These are phyloP conservation scores for Trametes sp. DNA, from an alignment of 1,284 basidiomycete genomes.

Conservation along the genomic window DNA sequence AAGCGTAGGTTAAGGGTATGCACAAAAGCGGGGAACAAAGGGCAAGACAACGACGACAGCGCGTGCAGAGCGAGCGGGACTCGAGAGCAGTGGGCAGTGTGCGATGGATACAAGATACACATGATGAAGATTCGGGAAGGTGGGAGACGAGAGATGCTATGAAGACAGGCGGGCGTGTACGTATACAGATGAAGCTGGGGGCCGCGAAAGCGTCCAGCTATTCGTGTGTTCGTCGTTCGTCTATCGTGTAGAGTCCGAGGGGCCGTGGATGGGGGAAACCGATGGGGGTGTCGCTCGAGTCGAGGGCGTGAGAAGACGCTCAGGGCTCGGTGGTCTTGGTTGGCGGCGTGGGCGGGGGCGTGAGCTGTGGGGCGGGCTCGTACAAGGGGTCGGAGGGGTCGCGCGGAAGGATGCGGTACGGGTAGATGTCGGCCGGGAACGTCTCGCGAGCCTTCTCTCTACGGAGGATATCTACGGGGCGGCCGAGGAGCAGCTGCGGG, in stretches of 20 bases:
- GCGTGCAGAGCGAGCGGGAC: constrained; percentile 5
- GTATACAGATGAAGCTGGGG: constrained; percentile 4
- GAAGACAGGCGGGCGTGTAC: constrained; percentile 13
- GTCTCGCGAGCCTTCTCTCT: constrained; percentile 49
- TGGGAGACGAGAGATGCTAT: constrained; percentile 21
- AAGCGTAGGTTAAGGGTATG: constrained; percentile 13
- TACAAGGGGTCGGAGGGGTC: constrained; percentile 12
- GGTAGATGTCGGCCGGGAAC: constrained; percentile 58
- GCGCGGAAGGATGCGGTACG: constrained; percentile 51
- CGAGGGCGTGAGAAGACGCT: background rate
- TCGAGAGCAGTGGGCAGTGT: constrained; percentile 11
- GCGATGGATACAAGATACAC: constrained; percentile 21
- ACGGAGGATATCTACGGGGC: constrained; percentile 46
- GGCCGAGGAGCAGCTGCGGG: constrained; percentile 55
- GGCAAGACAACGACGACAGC: constrained; percentile 1
- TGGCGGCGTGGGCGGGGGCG: background rate
- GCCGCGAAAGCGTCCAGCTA: constrained; percentile 23
- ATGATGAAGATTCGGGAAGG: background rate
- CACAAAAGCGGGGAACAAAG: constrained; percentile 17
- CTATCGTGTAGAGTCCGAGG: constrained; percentile 23
- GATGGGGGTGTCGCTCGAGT: background rate
- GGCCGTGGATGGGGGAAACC: background rate
- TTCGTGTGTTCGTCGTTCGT: constrained; percentile 16
- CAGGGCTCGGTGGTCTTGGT: background rate
- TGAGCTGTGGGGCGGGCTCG: constrained; percentile 1